These are phyloP conservation scores for Botrytis tulipae DNA, from an alignment of 2,329 filamentous ascomycete species.

Conservation along the genomic window DNA sequence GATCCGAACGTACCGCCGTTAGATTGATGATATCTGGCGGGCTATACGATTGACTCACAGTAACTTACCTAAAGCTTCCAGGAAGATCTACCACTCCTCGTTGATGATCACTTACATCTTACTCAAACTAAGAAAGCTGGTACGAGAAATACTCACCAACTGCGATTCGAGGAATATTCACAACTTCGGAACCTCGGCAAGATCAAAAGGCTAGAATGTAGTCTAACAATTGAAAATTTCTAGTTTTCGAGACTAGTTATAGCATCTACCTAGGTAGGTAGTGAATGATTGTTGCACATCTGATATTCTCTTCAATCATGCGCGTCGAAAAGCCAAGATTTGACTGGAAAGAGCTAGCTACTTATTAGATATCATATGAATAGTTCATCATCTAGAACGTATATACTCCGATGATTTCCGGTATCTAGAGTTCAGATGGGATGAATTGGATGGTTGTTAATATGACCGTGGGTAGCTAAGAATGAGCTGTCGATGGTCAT, in stretches of 20 bases:
- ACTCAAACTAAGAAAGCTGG: background rate
- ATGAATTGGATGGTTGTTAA: background rate
- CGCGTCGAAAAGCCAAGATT: background rate
- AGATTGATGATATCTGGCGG: too few species aligned
- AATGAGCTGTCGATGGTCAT: too few species aligned
- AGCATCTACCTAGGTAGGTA: too few species aligned
- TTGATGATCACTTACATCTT: background rate
- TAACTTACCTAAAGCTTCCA: background rate
- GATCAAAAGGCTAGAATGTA: background rate
- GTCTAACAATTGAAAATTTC: background rate
- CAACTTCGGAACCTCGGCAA: background rate
- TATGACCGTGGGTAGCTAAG: too few species aligned
- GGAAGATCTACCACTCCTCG: background rate
- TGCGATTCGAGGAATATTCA: background rate
- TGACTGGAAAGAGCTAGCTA: background rate
- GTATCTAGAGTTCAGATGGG: background rate
- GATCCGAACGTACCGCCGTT: background rate
- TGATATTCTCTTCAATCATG: background rate
- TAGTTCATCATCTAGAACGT: background rate
- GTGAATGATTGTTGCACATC: background rate
- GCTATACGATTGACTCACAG: too few species aligned
- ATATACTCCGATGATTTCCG: background rate
- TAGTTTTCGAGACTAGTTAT: background rate
- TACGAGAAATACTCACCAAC: background rate
- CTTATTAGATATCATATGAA: background rate